phyloP scores from a whole-genome alignment of 2,329 filamentous ascomycete genomes.

The Helicocarpus griseus region DNA sequence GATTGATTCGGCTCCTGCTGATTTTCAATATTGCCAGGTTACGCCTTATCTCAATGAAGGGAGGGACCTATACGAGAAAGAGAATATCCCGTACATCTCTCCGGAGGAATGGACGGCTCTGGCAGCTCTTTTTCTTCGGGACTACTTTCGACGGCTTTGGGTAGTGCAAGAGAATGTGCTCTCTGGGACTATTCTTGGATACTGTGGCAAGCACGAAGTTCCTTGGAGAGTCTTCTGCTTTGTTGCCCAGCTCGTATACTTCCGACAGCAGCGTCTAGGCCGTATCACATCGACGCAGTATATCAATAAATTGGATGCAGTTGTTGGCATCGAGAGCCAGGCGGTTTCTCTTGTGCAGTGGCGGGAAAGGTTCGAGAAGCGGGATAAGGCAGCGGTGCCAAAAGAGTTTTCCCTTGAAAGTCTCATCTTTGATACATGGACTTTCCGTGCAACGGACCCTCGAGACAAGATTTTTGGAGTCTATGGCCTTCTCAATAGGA shows the following conservation, averaged over 20 bases:
- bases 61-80: slow-evolving; percentile 4
- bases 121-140: slow-evolving; percentile 11
- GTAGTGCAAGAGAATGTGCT: slow-evolving; percentile 17
- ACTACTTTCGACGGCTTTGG: slow-evolving; percentile 17
- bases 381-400: background rate
- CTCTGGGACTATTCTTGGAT: slow-evolving; percentile 9
- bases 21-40: slow-evolving; percentile 4
- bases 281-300: slow-evolving; percentile 2
- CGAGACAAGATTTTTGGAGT: slow-evolving; percentile 11
- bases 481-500: slow-evolving; percentile 8
- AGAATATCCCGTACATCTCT: slow-evolving; percentile 8
- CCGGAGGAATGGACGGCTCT: slow-evolving; percentile 9
- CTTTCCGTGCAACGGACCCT: slow-evolving; percentile 9
- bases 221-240: slow-evolving; percentile 7
- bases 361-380: slow-evolving; percentile 4
- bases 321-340: slow-evolving; percentile 4
- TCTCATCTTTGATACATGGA: slow-evolving; percentile 10
- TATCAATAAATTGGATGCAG: slow-evolving; percentile 3
- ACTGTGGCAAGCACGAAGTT: slow-evolving; percentile 10
- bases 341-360: slow-evolving; percentile 6
- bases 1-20: slow-evolving; percentile 1
- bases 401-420: slow-evolving; percentile 3
- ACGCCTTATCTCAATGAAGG: background rate
- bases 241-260: slow-evolving; percentile 5
- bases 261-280: slow-evolving; percentile 2